Conservation (phyloP, 1,139 yeast species). For the Yamadazyma dushanensis region DNA sequence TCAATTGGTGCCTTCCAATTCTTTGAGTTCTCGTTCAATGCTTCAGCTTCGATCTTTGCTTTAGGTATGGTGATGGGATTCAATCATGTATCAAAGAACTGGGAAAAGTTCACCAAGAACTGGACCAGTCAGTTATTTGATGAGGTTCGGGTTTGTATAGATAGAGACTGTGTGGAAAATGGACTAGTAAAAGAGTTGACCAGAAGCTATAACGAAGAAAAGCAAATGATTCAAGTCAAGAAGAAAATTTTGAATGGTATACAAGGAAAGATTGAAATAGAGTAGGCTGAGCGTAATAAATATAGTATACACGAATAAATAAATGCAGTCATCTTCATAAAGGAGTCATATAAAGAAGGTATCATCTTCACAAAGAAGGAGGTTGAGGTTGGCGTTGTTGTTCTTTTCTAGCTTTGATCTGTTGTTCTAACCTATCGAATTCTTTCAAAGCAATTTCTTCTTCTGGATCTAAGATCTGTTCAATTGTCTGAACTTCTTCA, state of each 20-base stretch:
- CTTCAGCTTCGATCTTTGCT: constrained; percentile 34
- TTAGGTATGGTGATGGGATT: constrained; percentile 49
- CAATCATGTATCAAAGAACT: constrained; percentile 40
- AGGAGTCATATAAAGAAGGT: neutral
- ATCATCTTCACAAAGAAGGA: constrained; percentile 26
- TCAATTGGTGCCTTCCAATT: constrained; percentile 33
- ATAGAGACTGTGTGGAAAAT: constrained; percentile 38
- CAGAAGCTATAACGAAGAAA: constrained; percentile 23
- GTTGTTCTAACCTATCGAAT: constrained; percentile 65
- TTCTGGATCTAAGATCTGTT: constrained; percentile 57
- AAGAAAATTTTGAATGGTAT: constrained; percentile 20
- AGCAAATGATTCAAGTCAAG: constrained; percentile 18
- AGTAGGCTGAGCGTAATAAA: constrained; percentile 3
- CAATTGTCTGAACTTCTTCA: constrained; percentile 77
- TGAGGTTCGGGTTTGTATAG: constrained; percentile 35
- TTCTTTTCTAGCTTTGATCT: constrained; percentile 22
- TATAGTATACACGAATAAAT: constrained; percentile 8
- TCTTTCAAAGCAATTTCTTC: constrained; percentile 60
- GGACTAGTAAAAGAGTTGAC: constrained; percentile 39
- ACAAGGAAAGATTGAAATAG: neutral
- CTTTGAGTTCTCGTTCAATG: constrained; percentile 36
- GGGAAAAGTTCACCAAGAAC: constrained; percentile 30
- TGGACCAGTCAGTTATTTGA: constrained; percentile 38
- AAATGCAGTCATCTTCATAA: constrained; percentile 4
- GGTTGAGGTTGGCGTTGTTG: constrained; percentile 24